These are phyloP conservation scores for Tuber borchii DNA, from an alignment of 495 filamentous ascomycete species.

Conservation along the genomic window DNA sequence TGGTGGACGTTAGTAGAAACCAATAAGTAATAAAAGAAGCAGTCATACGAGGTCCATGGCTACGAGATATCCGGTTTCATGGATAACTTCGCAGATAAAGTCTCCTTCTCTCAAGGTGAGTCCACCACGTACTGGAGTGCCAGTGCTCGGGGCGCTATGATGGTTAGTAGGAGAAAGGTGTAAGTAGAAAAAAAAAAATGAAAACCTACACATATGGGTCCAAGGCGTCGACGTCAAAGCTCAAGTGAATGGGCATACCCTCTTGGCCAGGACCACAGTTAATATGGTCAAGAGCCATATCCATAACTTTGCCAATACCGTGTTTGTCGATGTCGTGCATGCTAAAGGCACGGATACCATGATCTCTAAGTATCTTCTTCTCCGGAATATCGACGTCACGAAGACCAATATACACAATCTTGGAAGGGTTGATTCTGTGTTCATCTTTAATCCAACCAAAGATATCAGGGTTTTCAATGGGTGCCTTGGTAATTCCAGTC, in stretches of 20 bases:
- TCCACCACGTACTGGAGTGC: conserved; percentile 91
- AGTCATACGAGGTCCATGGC: conserved; percentile 74
- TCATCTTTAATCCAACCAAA: conserved; percentile 82
- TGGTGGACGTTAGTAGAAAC: conserved; percentile 10
- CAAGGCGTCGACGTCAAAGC: conserved; percentile 93
- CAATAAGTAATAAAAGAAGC: background rate
- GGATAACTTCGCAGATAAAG: conserved; percentile 94
- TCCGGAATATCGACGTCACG: conserved; percentile 86
- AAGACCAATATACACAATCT: conserved; percentile 95
- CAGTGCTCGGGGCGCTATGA: conserved; percentile 77
- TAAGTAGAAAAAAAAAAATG: background rate
- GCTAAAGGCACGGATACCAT: conserved; percentile 90
- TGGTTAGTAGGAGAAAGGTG: conserved; percentile 39
- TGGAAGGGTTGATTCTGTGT: conserved; percentile 61
- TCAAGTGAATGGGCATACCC: conserved; percentile 92
- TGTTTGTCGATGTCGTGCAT: conserved; percentile 98
- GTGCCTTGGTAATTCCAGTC: conserved; percentile 60
- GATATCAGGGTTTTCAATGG: conserved; percentile 59
- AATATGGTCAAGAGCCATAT: conserved; percentile 93
- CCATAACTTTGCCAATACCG: conserved; percentile 92
- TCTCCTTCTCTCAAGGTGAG: conserved; percentile 93
- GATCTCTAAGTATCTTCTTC: conserved; percentile 79
- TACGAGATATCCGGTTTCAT: conserved; percentile 82
- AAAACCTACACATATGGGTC: conserved; percentile 60
- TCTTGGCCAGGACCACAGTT: conserved; percentile 42